Base-by-base conservation (phyloP, 2,329 filamentous ascomycete genomes). In the Colletotrichum filicis region DNA sequence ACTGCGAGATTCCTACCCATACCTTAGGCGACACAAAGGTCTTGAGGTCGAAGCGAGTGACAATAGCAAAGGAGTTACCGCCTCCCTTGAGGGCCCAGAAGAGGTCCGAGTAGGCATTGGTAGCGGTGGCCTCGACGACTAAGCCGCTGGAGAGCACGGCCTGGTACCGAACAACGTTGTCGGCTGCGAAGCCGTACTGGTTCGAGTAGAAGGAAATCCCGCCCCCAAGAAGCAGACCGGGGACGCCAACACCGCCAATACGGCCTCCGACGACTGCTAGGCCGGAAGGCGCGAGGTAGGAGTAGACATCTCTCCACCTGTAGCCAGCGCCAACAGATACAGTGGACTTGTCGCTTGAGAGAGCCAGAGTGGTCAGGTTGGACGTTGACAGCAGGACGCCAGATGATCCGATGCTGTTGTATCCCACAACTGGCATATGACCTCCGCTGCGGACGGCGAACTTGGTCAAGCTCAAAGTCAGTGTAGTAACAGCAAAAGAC, bases 111-210 rank as follows among this genome's bases (percentile, higher is more conserved):
- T 86, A 79, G n/a, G 46, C 56, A 4, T 79, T 71, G 0, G 74
- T 58, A 1, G 75, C 74, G 16, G 80, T 84, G 4, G 82, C 85
- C 5, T 82, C 80, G 4, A 86, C 75, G 9, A 87, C 79, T 1
- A 74, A 70, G 3, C 86, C 84, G 42, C 79, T 78, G 0, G 82
- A 80, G 0, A 85, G 79, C 3, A 88, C 85, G n/a, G 87, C 80
- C 71, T 86, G 80, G 55, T 80, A 85, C 56, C 80, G 80, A 28
- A 77, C 49, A 0, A 81, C 77, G 26, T 79, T 79, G 52, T 80
- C 79, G 9, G 77, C 77, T 0, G 76, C 71, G 74, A 78, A 78
- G 28, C 79, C 79, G 32, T 78, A 75, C 35, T 78, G 77, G 46
- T 79, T 78, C 5, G 76, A 75, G 12, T 77, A 80, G 72, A 81